Conservation (phyloP, 2,329 filamentous ascomycete species). For the Penicillium sp. region DNA sequence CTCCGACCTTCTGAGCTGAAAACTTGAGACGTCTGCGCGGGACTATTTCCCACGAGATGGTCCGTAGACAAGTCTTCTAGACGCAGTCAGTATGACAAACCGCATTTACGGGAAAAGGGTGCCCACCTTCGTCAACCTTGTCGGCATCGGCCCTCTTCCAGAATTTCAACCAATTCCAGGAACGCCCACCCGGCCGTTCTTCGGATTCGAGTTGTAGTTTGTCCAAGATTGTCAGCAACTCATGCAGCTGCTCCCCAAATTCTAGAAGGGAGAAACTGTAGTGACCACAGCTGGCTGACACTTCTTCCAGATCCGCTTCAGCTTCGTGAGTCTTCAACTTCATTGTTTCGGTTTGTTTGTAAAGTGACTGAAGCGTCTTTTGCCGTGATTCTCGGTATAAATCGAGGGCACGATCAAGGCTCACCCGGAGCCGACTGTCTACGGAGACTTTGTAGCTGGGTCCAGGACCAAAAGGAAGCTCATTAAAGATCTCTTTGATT, state of each 20-base stretch:
- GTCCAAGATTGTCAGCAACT: constrained; percentile 76
- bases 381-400: constrained; percentile 72
- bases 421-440: constrained; percentile 73
- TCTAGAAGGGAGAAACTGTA: constrained; percentile 89
- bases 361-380: constrained; percentile 71
- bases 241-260: constrained; percentile 82
- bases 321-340: constrained; percentile 63
- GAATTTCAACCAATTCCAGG: constrained; percentile 81
- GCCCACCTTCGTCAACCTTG: constrained; percentile 14
- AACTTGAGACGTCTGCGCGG: constrained; percentile 7
- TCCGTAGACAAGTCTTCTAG: constrained; percentile 1
- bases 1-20: constrained; percentile 8
- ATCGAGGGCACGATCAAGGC: constrained; percentile 70
- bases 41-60: not conserved
- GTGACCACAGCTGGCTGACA: constrained; percentile 94
- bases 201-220: constrained; percentile 67
- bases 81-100: not conserved
- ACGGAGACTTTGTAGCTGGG: constrained; percentile 64
- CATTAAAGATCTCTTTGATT: constrained; percentile 77
- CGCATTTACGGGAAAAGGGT: constrained; percentile 6
- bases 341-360: constrained; percentile 67
- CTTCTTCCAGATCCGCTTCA: constrained; percentile 92
- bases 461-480: constrained; percentile 70
- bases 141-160: constrained; percentile 50
- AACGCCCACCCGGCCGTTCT: constrained; percentile 55